These are phyloP conservation scores for Neopestalotiopsis sp. DNA, from an alignment of 2,329 filamentous ascomycete species.

Conservation along the genomic window DNA sequence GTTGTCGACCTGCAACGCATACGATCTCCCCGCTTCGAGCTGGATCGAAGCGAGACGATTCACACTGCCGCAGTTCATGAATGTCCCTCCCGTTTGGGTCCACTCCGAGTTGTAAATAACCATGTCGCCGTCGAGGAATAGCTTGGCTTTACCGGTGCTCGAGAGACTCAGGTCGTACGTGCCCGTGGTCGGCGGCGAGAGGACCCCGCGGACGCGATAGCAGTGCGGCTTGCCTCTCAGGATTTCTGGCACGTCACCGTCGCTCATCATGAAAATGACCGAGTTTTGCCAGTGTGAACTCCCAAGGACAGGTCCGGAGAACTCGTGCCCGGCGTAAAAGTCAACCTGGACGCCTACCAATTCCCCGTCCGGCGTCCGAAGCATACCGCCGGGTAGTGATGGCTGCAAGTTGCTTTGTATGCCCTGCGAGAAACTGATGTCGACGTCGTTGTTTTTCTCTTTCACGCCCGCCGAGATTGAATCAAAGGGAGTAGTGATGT, in stretches of 20 bases:
- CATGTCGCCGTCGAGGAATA: neutral
- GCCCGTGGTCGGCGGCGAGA: neutral
- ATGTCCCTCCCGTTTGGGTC: neutral
- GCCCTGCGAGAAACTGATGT: neutral
- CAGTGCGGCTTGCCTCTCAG: slow-evolving; percentile 7
- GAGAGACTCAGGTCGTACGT: neutral
- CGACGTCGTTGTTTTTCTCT: neutral
- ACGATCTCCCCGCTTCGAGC: neutral
- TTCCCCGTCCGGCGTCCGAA: neutral
- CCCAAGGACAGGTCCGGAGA: neutral
- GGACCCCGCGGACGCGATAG: neutral
- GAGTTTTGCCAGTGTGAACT: slow-evolving; percentile 5
- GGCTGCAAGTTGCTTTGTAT: neutral
- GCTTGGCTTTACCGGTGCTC: neutral
- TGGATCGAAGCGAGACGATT: neutral
- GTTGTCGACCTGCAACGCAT: slow-evolving; percentile 33
- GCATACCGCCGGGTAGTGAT: neutral
- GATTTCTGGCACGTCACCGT: neutral
- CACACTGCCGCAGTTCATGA: slow-evolving; percentile 8
- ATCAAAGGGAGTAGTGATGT: slow-evolving; percentile 6
- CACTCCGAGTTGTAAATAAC: neutral
- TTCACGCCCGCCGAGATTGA: neutral
- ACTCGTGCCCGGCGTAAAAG: slow-evolving; percentile 1
- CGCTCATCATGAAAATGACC: slow-evolving; percentile 12
- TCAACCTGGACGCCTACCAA: neutral